Percentiles rank a stretch among this genome's conserved stretches.
phyloP scores from a whole-genome alignment of 768 basidiomycete species.

The Kwoniella sp. region DNA sequence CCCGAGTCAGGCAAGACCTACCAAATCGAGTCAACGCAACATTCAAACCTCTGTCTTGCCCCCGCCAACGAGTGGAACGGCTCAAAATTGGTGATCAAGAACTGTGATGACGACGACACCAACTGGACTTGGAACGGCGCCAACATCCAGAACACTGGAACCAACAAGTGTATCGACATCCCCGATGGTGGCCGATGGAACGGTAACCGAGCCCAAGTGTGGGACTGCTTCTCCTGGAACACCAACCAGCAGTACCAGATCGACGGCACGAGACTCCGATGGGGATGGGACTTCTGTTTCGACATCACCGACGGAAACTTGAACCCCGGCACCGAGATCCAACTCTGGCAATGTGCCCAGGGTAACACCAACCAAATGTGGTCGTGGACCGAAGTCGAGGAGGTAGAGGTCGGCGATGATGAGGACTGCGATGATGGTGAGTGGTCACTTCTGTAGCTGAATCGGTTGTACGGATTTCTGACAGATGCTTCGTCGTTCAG shows the following conservation, averaged over 20 bases:
- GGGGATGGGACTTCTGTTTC: constrained; percentile 40
- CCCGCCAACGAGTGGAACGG: constrained; percentile 32
- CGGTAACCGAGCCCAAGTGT: constrained; percentile 44
- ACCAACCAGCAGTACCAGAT: constrained; percentile 39
- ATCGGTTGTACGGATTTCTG: no score
- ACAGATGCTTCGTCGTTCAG: neutral
- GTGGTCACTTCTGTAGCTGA: constrained; percentile 5
- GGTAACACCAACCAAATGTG: constrained; percentile 46
- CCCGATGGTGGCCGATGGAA: constrained; percentile 38
- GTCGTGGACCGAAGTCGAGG: constrained; percentile 44
- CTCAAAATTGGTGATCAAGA: constrained; percentile 30
- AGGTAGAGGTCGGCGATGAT: constrained; percentile 30
- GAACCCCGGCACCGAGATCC: constrained; percentile 31
- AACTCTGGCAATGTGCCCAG: constrained; percentile 40
- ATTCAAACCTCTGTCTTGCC: constrained; percentile 42
- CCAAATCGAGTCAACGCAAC: constrained; percentile 37
- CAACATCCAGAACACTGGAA: constrained; percentile 32
- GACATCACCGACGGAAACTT: constrained; percentile 46
- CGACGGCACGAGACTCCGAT: constrained; percentile 32
- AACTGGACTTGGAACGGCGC: constrained; percentile 37
- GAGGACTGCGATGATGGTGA: constrained; percentile 28
- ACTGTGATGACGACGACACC: constrained; percentile 40
- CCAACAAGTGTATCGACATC: constrained; percentile 42
- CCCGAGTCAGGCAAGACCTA: constrained; percentile 31
- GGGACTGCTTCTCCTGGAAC: constrained; percentile 42